A percentile compares a stretch with the other conserved stretches of the same genome.
These are phyloP conservation scores for Boletellus deceptivus DNA, from an alignment of 1,284 basidiomycete genomes.

Conservation along the genomic window DNA sequence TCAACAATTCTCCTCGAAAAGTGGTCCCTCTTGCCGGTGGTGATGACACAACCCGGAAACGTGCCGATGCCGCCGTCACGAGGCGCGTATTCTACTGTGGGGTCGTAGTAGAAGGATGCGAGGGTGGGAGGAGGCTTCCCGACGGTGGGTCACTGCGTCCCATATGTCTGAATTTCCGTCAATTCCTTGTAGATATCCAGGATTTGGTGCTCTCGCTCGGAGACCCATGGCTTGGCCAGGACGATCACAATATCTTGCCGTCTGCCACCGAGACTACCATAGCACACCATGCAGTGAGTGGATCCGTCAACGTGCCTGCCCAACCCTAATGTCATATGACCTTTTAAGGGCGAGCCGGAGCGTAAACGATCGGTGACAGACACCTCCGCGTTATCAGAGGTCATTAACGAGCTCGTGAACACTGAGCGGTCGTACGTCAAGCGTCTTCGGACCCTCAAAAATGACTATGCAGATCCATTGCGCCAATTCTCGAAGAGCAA, in stretches of 20 bases:
- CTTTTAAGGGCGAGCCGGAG: slow-evolving; percentile 40
- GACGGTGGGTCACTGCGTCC: slow-evolving; percentile 49
- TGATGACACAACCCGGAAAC: slow-evolving; percentile 48
- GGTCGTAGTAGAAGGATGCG: slow-evolving; percentile 77
- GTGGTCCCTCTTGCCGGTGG: slow-evolving; percentile 65
- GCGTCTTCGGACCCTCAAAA: slow-evolving; percentile 70
- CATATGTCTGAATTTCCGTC: not conserved
- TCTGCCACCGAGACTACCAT: slow-evolving; percentile 38
- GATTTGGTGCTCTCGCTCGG: slow-evolving; percentile 76
- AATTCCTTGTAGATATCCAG: slow-evolving; percentile 58
- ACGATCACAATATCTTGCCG: slow-evolving; percentile 43
- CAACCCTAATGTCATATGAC: slow-evolving; percentile 11
- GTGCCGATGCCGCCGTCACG: slow-evolving; percentile 45
- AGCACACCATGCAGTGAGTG: slow-evolving; percentile 45
- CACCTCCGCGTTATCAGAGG: slow-evolving; percentile 60
- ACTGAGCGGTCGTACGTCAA: slow-evolving; percentile 80
- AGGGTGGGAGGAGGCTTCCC: slow-evolving; percentile 61
- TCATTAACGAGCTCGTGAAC: slow-evolving; percentile 73
- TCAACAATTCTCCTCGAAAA: slow-evolving; percentile 65
- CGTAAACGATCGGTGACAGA: slow-evolving; percentile 61
- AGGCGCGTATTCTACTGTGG: slow-evolving; percentile 78
- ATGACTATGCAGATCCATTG: slow-evolving; percentile 87
- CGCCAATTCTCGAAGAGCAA: slow-evolving; percentile 82
- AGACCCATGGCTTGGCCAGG: slow-evolving; percentile 49
- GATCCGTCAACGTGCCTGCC: not conserved